These are phyloP conservation scores for Theileria annulata DNA, from an alignment of 169 alveolate species.

Conservation along the genomic window DNA sequence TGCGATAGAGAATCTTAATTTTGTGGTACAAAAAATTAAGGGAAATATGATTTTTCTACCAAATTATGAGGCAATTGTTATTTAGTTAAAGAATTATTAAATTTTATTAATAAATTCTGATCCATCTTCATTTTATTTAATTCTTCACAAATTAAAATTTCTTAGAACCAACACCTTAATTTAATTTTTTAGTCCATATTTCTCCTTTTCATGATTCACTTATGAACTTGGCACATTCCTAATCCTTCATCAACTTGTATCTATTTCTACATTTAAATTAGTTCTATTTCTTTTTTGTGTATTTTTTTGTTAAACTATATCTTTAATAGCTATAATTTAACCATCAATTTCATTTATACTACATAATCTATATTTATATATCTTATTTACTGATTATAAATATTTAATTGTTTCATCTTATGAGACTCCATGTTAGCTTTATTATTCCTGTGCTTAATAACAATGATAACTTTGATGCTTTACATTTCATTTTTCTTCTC, in stretches of 20 bases:
- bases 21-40: not conserved
- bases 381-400: not conserved
- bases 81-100: not conserved
- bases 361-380: too few species aligned
- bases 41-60: not conserved
- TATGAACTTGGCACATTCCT: not conserved
- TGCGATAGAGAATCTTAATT: not conserved
- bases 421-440: not conserved
- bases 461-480: not conserved
- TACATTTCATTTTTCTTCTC: slow-evolving; percentile 1
- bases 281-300: not conserved
- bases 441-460: not conserved
- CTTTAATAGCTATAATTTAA: not conserved
- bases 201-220: not conserved
- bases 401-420: too few species aligned
- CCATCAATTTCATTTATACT: not conserved
- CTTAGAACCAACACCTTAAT: not conserved
- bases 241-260: not conserved
- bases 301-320: not conserved
- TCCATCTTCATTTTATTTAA: not conserved
- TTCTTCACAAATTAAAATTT: not conserved
- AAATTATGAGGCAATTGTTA: slow-evolving; percentile 5
- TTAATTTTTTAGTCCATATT: not conserved
- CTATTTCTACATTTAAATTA: not conserved
- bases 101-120: too few species aligned